phyloP scores from a whole-genome alignment of 2,329 filamentous ascomycete genomes.

The Cryphonectria carpinicola region DNA sequence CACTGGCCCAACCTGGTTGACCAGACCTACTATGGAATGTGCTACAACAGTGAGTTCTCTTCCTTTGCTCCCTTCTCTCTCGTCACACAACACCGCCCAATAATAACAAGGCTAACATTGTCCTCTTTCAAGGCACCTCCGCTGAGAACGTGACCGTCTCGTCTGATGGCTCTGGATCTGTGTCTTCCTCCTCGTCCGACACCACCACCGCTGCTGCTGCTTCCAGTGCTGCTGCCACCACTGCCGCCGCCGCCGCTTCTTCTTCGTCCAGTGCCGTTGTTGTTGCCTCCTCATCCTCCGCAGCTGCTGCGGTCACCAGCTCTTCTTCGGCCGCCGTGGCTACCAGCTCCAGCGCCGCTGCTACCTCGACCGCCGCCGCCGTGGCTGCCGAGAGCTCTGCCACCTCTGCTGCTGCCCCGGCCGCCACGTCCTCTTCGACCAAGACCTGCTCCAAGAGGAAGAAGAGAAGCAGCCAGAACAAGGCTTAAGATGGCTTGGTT shows the following conservation, averaged over 20 bases:
- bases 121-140: constrained; percentile 9
- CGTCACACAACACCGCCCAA: too few species aligned
- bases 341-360: background rate
- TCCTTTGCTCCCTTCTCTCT: too few species aligned
- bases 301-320: background rate
- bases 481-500: background rate
- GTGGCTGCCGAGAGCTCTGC: constrained; percentile 16
- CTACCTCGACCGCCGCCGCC: background rate
- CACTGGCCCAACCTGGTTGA: constrained; percentile 43
- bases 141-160: constrained; percentile 20
- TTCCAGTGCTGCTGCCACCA: background rate
- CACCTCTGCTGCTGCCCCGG: constrained; percentile 11
- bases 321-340: background rate
- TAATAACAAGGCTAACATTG: background rate
- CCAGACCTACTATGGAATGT: constrained; percentile 28
- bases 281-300: background rate
- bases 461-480: constrained; percentile 15
- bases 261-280: constrained; percentile 1
- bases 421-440: constrained; percentile 3
- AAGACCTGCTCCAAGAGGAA: constrained; percentile 21
- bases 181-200: constrained; percentile 6
- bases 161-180: constrained; percentile 9
- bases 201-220: background rate
- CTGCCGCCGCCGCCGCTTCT: background rate
- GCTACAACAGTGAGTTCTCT: constrained; percentile 10